Conservation (phyloP, 129 eudicot genomes). For the Tanacetum coccineum region DNA sequence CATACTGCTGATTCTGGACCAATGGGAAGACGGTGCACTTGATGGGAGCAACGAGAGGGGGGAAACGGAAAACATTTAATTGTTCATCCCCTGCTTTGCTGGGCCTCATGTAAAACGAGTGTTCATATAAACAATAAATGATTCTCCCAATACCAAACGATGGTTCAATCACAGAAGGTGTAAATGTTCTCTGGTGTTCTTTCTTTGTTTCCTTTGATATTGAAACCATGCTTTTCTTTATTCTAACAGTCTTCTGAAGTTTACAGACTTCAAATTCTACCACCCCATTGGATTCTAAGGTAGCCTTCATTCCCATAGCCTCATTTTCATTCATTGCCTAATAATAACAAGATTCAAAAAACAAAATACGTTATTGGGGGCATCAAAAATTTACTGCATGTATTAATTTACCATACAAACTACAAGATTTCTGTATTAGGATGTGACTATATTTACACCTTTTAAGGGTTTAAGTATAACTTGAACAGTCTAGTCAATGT, state of each 20-base stretch:
- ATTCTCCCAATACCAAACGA: slow-evolving; percentile 88
- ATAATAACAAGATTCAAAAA: not conserved
- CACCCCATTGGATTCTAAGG: slow-evolving; percentile 59
- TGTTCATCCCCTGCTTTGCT: slow-evolving; percentile 79
- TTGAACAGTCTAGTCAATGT: too few relatives aligned
- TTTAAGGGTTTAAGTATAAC: too few relatives aligned
- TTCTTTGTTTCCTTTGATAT: slow-evolving; percentile 70
- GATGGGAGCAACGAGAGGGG: slow-evolving; percentile 78
- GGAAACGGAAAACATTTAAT: slow-evolving; percentile 69
- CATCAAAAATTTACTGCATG: too few relatives aligned
- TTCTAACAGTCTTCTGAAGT: slow-evolving; percentile 48
- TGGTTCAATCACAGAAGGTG: slow-evolving; percentile 84
- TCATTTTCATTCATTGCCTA: slow-evolving; percentile 65
- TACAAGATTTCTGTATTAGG: too few relatives aligned
- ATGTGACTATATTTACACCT: too few relatives aligned
- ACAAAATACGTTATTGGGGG: too few relatives aligned
- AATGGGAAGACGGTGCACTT: slow-evolving; percentile 79
- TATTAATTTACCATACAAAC: too few relatives aligned
- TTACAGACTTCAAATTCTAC: slow-evolving; percentile 64
- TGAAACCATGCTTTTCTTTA: slow-evolving; percentile 55
- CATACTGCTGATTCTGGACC: slow-evolving; percentile 67
- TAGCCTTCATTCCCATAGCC: slow-evolving; percentile 64
- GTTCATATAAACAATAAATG: slow-evolving; percentile 74
- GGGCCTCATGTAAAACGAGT: slow-evolving; percentile 63
- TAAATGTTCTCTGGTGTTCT: slow-evolving; percentile 74